Evolutionary conservation across 2,329 filamentous ascomycete species (phyloP), one percentile per base, ranked within the genome.

Genomic region (Akanthomyces uredinophilus): DNA sequence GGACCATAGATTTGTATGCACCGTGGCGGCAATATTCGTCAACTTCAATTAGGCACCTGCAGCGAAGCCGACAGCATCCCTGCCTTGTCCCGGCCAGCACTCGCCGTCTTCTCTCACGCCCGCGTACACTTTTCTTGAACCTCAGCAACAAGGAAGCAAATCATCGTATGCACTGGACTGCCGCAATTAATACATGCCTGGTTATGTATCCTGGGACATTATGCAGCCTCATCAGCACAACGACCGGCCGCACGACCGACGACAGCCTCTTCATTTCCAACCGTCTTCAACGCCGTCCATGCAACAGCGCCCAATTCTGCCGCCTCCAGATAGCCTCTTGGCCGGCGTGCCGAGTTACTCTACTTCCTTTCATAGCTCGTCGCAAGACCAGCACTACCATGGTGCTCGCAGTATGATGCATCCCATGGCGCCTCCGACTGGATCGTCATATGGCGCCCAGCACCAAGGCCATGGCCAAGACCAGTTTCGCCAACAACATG

Each of bases 241-340:
- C 55, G 59, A 61, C 51, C 51, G 41, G 59, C 43, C 51, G 41
- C 41, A 61, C 32, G 59, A 61, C 43, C 59, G 50, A 50, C 29
- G 43, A n/a, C 41, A 55, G 44, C 43, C 29, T 50, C 51, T 43
- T 20, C 41, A 35, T 43, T 46, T 61, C 11, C 29, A 24, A 24
- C 24, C 44, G 29, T 27, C 59, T 37, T 24, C 44, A 27, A 41
- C 51, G 24, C 20, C 51, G 29, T 32, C 68, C 64, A 44, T 65
- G 68, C 53, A 72, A 71, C 69, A 74, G 52, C 56, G 64, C 37
- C 59, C 67, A 27, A 69, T 67, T 54, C 63, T 70, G 6, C 72
- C 71, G 54, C 66, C 71, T 39, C 68, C 70, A 4, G 64, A 67
- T 22, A 65, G 64, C 47, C 60, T 72, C 41, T 61, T 69, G 49